Evolutionary conservation across 352 stramenopile species (phyloP), one percentile per base, ranked within the genome.

Genomic region (Globisporangium nunn): DNA sequence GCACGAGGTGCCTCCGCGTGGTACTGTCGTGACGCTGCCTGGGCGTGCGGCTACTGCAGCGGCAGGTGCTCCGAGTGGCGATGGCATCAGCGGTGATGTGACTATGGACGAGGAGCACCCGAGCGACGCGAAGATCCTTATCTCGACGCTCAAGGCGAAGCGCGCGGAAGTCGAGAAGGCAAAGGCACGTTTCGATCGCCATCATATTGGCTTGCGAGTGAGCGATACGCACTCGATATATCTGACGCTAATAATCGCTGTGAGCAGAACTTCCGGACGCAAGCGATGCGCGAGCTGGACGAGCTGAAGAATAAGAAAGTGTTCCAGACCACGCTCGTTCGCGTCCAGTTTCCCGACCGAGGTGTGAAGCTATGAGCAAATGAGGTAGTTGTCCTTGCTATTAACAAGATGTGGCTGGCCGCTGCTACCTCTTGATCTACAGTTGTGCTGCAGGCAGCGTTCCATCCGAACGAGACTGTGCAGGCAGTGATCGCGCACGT

Each of bases 221-320:
- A 23, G 23, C 23, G 23, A 23, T 23, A 23, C 23, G 23, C 23
- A 23, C 23, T 23, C 1, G 23, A 23, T 23, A 23, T 23, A 23
- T 50, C 49, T 52, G 31, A 29, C 4, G 49, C 3, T 3, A 2
- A 31, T 17, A 2, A 44, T 17, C 3, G 33, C 18, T 6, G 23
- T 14, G 33, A 43, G 7, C 14, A 94, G 82, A 91, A 86, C 31
- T 95, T 95, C 43, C 80, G 79, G 33, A 95, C 86, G 15, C 72
- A 85, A 63, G 84, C 84, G 14, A 95, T 95, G 86, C 86, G 86
- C 12, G 84, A 95, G 35, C 70, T 95, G 4, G 86, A 95, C 30
- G 79, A 93, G 35, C 70, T 95, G 0, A 89, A 92, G 63, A 80
- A 79, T 17, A 93, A 89, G 64, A 85, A 78, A 40, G 70, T 95